A percentile compares a stretch with the other conserved stretches of the same genome.
Evolutionary conservation across 306 rosid species (phyloP).

Genomic region (Carpinus viminea): DNA sequence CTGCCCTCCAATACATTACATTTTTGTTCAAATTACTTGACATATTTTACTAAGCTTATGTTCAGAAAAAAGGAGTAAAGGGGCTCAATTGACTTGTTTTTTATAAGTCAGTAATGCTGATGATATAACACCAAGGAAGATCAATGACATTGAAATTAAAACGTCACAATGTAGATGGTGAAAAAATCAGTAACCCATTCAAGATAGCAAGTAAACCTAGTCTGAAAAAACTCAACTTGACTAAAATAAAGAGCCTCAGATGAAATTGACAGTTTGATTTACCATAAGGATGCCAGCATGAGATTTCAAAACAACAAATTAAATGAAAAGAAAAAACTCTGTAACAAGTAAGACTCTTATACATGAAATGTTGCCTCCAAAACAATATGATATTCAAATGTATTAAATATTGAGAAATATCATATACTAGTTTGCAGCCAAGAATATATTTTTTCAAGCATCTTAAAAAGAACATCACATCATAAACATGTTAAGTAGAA

Average conservation of each 20-base stretch:
- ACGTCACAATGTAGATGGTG: background rate
- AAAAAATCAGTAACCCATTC: background rate
- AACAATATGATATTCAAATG: background rate
- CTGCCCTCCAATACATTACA: no score
- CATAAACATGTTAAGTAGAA: conserved; percentile 16
- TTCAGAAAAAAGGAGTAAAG: no score
- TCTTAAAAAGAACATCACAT: conserved; percentile 15
- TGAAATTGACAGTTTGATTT: background rate
- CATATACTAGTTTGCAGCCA: background rate
- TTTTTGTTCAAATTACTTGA: no score
- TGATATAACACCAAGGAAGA: background rate
- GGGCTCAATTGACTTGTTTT: no score
- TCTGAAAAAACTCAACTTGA: background rate
- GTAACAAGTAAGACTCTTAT: background rate
- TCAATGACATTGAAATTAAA: background rate
- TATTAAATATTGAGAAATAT: background rate
- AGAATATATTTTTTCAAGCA: background rate
- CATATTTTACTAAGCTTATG: no score
- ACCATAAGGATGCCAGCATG: background rate
- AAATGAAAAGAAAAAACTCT: background rate
- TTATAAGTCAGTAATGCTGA: no score
- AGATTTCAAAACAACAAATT: conserved; percentile 20
- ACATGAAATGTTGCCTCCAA: background rate
- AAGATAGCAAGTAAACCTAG: background rate
- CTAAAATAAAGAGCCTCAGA: background rate